Evolutionary conservation across 2,329 filamentous ascomycete species (phyloP), one percentile per base, ranked within the genome.

Genomic region (Drechslerella dactyloides): DNA sequence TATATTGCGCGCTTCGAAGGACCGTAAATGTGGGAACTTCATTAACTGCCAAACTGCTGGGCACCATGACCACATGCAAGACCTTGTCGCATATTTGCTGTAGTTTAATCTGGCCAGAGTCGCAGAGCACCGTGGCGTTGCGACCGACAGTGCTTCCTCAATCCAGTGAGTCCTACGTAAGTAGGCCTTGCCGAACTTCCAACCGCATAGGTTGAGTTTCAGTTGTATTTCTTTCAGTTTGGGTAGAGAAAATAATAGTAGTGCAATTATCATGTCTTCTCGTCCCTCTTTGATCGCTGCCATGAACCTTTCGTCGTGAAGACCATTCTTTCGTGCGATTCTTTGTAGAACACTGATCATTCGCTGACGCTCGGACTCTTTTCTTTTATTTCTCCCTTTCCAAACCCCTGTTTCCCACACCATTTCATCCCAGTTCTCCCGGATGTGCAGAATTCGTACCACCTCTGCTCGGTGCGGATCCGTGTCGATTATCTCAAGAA

Each of bases 221-320:
- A 62, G 44, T 33, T 37, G 53, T n/a, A 62, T 23, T 8, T 69
- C 64, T 3, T 62, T 58, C 57, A 69, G 27, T 35, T 40, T 54
- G 15, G 64, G 64, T 15, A 69, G 30, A 33, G 52, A 58, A 30
- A 51, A 69, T 27, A 69, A 46, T 15, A 69, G 17, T 17, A 69
- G 30, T 1, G 58, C 55, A 19, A 69, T 11, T 21, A 69, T 58
- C 57, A 69, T 69, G 46, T 62, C 64, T n/a, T 46, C 27, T n/a
- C 50, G 42, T 8, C 57, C 51, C 10, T 57, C 57, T 35, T 60
- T 57, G n/a, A 62, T 58, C 11, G 57, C 64, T 23, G 23, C 19
- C 42, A 69, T 35, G 42, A 69, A 62, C 8, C 40, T 57, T 37
- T 57, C 24, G 5, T 62, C 44, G 17, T 21, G 19, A n/a, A 69